A percentile compares a stretch with the other conserved stretches of the same genome.
These are phyloP conservation scores for Anthostomella pinea DNA, from an alignment of 2,329 filamentous ascomycete species.

Conservation along the genomic window DNA sequence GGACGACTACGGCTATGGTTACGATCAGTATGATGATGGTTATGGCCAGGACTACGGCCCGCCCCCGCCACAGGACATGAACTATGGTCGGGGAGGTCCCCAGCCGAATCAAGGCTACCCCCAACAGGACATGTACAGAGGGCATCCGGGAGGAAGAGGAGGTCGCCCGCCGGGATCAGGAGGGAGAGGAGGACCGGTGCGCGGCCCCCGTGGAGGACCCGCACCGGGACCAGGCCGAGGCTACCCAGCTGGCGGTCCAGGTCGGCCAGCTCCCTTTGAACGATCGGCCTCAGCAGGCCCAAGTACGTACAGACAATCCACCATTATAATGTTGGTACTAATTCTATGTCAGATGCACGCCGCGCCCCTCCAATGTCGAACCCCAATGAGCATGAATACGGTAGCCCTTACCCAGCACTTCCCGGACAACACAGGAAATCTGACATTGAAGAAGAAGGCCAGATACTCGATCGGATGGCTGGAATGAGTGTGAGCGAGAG, in stretches of 20 bases:
- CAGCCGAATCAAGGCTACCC: constrained; percentile 38
- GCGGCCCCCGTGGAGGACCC: constrained; percentile 34
- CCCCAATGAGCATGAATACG: constrained; percentile 35
- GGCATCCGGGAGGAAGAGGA: constrained; percentile 38
- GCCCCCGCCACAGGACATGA: constrained; percentile 42
- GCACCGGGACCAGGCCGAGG: constrained; percentile 26
- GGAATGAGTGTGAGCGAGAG: constrained; percentile 38
- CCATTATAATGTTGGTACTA: constrained; percentile 10
- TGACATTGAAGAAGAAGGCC: constrained; percentile 40
- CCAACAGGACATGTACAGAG: constrained; percentile 45
- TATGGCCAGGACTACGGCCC: constrained; percentile 40
- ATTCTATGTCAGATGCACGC: constrained; percentile 20
- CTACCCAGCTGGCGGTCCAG: constrained; percentile 1
- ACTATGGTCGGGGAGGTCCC: constrained; percentile 43
- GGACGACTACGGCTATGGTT: constrained; percentile 44
- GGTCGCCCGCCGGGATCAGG: constrained; percentile 40
- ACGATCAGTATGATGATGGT: constrained; percentile 41
- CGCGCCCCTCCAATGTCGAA: constrained; percentile 21
- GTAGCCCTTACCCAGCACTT: constrained; percentile 42
- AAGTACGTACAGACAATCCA: constrained; percentile 19
- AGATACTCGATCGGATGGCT: constrained; percentile 41
- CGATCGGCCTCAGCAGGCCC: constrained; percentile 38
- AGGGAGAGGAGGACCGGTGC: constrained; percentile 45
- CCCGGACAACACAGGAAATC: constrained; percentile 39
- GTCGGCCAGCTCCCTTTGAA: constrained; percentile 38